Base-by-base conservation (phyloP, 768 basidiomycete genomes). In the Obba rivulosa region DNA sequence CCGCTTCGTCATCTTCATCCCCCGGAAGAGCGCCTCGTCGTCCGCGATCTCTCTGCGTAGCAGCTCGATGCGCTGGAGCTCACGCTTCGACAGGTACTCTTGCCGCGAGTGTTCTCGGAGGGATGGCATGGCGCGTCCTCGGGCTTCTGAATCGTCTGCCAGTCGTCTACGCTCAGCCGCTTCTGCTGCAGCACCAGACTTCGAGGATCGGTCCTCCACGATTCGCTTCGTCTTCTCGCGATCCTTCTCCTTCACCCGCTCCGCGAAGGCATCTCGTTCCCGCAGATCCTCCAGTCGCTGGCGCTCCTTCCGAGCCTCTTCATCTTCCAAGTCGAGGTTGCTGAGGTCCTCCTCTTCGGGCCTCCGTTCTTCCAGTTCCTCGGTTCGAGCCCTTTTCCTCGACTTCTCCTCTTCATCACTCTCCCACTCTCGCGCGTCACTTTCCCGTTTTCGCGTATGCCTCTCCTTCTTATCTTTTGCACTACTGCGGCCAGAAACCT, bases 1-100 rank as follows among this genome's bases (percentile, higher is more conserved):
- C 40, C 82, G 74, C 65, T 83, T 91, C 16, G 94, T 87, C 47
- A 96, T 71, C 65, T 82, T 90, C 86, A 95, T 93, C 14, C 94
- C 93, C 20, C 76, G 70, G 68, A 96, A 96, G 20, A 98, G 75
- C 1, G 83, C 80, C 66, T 94, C 89, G 52, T 97, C 94, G 59
- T 99, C 96, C 48, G 87, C 83, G 47, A 99, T 95, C 67, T 97
- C 94, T 63, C 85, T 82, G 46, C 89, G 80, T 41, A 98, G 72
- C 13, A 99, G 76, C 59, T 98, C 96, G 56, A 98, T 86, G 65
- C 93, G 91, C 66, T 99, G 96, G 31, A 87, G 72, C 72, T 99
- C 96, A 60, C 96, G 87, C 63, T 98, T 98, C 20, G 91, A 87
- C 53, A 99, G 77, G 61, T 99, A 99, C 66, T 94, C 91, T 63